A percentile compares a stretch with the other conserved stretches of the same genome.
Conservation (phyloP, 768 basidiomycete species). For the Clitopilus passeckerianus region DNA sequence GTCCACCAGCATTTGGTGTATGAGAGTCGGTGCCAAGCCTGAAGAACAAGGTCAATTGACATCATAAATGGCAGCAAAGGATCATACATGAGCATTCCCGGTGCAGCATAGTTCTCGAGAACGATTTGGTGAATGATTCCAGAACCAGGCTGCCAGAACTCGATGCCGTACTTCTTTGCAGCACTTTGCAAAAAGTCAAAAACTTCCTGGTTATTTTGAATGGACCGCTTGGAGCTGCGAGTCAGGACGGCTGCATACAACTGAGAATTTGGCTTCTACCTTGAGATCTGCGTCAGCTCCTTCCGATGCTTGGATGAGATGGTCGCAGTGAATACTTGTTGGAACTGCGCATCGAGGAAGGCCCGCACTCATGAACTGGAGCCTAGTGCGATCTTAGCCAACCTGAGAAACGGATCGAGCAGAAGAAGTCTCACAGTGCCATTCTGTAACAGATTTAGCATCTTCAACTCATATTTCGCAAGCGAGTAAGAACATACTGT, state of each 20-base stretch:
- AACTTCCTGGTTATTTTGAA: slow-evolving; percentile 89
- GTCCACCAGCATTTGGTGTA: slow-evolving; percentile 96
- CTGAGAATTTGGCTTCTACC: slow-evolving; percentile 31
- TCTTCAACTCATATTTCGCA: slow-evolving; percentile 3
- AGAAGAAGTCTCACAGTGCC: slow-evolving; percentile 57
- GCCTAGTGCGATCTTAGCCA: slow-evolving; percentile 22
- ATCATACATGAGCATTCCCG: slow-evolving; percentile 81
- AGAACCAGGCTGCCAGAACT: slow-evolving; percentile 97
- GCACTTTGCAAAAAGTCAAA: slow-evolving; percentile 97
- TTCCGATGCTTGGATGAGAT: slow-evolving; percentile 90
- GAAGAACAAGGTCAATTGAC: slow-evolving; percentile 1
- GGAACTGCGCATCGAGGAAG: slow-evolving; percentile 80
- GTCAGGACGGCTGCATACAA: background rate
- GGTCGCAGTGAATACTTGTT: slow-evolving; percentile 95
- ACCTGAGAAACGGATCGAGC: background rate
- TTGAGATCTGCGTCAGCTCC: slow-evolving; percentile 85
- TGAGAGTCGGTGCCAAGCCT: slow-evolving; percentile 94
- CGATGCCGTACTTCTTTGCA: slow-evolving; percentile 87
- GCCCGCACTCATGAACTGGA: slow-evolving; percentile 98
- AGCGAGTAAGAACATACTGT: slow-evolving; percentile 50
- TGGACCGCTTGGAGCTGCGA: slow-evolving; percentile 55
- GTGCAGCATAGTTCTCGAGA: slow-evolving; percentile 95
- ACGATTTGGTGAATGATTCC: slow-evolving; percentile 98
- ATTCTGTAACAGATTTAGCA: slow-evolving; percentile 43
- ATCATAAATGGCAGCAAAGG: slow-evolving; percentile 3